Base-by-base conservation (phyloP, 1,284 basidiomycete species). In the Phylloboletellus chloephorus region DNA sequence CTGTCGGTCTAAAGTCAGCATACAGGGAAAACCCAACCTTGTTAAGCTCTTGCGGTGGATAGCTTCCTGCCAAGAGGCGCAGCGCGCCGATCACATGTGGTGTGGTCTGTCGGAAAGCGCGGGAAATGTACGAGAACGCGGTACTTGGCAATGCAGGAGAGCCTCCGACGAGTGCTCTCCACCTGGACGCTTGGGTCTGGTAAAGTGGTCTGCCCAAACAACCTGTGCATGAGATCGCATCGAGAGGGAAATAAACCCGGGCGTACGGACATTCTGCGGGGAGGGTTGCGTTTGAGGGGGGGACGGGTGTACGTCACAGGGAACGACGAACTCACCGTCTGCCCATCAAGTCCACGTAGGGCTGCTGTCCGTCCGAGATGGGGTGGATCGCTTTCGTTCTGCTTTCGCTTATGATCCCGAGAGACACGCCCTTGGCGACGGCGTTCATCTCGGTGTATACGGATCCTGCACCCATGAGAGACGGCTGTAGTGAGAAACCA, bases 361-460 rank as follows among this genome's bases (percentile, higher is more conserved):
- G 93, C 64, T 98, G 94, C 7, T 83, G 75, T 24, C 83, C 84
- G 11, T 72, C 74, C 43, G 65, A 66, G 8, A 60, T 62, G 3
- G 78, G 75, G 38, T 81, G 75, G 39, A 73, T 66, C 19, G 72
- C 75, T 44, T 69, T 69, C 43, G 70, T 70, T 47, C 72, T 79
- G 16, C 66, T 65, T 52, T 76, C 63, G 21, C 78, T 67, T 55
- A 79, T 76, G 30, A 92, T 76, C 4, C 92, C 90, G 13, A 94
- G 69, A 21, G 82, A 80, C 16, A 90, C 72, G 3, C 90, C 91
- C 57, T 91, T 93, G 20, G 82, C 72, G 38, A 88, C 69, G 2
- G 89, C 88, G 50, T 92, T 94, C 70, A 93, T 80, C 56, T 94
- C 90, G 11, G 93, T 95, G 61, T 94, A 97, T 24, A 86, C 90